A percentile compares a stretch with the other conserved stretches of the same genome.
These are phyloP conservation scores for Dactylellina cionopaga DNA, from an alignment of 2,329 filamentous ascomycete species.

Conservation along the genomic window DNA sequence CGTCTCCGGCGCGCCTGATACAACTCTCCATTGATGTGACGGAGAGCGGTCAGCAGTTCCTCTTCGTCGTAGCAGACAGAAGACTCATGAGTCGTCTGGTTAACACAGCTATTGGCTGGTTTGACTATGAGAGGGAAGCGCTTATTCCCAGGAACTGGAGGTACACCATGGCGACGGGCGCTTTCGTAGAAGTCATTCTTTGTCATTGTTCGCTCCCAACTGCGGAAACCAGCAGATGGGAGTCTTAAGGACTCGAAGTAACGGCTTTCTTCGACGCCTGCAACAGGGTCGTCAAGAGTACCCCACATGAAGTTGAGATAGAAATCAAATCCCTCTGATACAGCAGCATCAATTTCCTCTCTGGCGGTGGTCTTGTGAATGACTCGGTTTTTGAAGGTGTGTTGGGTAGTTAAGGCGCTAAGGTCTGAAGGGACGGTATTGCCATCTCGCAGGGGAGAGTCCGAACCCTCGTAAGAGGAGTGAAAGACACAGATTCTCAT, in stretches of 20 bases:
- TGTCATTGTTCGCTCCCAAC: constrained; percentile 49
- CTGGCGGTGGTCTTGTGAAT: constrained; percentile 55
- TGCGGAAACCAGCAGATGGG: constrained; percentile 54
- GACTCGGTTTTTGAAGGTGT: constrained; percentile 52
- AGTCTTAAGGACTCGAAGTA: constrained; percentile 55
- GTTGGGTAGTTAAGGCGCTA: constrained; percentile 51
- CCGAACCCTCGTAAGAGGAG: constrained; percentile 13
- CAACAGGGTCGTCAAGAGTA: constrained; percentile 54
- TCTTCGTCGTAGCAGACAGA: constrained; percentile 53
- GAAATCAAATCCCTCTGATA: constrained; percentile 54
- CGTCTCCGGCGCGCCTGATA: constrained; percentile 36
- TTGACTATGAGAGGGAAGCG: constrained; percentile 55
- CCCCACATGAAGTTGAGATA: constrained; percentile 58
- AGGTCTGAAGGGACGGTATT: constrained; percentile 17
- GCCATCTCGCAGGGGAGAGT: neutral
- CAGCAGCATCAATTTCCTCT: constrained; percentile 53
- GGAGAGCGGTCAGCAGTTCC: constrained; percentile 23
- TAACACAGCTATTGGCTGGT: constrained; percentile 54
- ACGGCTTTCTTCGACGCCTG: constrained; percentile 54
- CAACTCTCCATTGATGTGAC: constrained; percentile 25
- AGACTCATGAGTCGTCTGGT: constrained; percentile 53
- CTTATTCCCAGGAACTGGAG: constrained; percentile 51
- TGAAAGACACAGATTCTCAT: constrained; percentile 40
- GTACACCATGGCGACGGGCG: constrained; percentile 43
- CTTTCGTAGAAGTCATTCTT: constrained; percentile 55